phyloP scores from a whole-genome alignment of 1,284 basidiomycete species.

The Austropuccinia psidii region DNA sequence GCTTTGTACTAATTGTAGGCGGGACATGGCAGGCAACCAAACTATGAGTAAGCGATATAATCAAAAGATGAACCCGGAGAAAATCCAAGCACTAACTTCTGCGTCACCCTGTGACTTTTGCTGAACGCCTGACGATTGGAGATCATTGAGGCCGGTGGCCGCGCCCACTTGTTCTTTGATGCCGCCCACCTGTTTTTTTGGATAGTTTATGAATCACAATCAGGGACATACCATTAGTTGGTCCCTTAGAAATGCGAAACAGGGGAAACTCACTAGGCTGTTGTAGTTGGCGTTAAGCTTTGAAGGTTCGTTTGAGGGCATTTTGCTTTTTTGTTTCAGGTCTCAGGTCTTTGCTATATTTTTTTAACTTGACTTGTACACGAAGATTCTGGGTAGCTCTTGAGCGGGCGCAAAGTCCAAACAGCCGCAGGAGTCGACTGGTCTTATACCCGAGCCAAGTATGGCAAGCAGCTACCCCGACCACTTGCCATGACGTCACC shows the following conservation, averaged over 20 bases:
- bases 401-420: too few species aligned
- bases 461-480: too few species aligned
- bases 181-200: neutral
- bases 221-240: neutral
- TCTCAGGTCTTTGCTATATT: too few species aligned
- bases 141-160: neutral
- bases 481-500: too few species aligned
- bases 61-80: neutral
- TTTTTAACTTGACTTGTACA: too few species aligned
- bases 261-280: neutral
- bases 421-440: too few species aligned
- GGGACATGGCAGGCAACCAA: neutral
- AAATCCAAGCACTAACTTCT: neutral
- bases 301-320: neutral
- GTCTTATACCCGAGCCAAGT: too few species aligned
- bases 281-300: neutral
- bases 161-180: neutral
- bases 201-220: too few species aligned
- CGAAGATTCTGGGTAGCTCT: too few species aligned
- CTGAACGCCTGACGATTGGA: neutral
- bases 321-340: neutral
- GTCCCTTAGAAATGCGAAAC: neutral
- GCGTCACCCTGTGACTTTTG: slow-evolving; percentile 4
- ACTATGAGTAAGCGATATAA: neutral
- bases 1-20: slow-evolving; percentile 6